Percentiles rank a stretch among this genome's conserved stretches.
phyloP scores from a whole-genome alignment of 1,139 yeast species.

The Hyphopichia buzzinii region DNA sequence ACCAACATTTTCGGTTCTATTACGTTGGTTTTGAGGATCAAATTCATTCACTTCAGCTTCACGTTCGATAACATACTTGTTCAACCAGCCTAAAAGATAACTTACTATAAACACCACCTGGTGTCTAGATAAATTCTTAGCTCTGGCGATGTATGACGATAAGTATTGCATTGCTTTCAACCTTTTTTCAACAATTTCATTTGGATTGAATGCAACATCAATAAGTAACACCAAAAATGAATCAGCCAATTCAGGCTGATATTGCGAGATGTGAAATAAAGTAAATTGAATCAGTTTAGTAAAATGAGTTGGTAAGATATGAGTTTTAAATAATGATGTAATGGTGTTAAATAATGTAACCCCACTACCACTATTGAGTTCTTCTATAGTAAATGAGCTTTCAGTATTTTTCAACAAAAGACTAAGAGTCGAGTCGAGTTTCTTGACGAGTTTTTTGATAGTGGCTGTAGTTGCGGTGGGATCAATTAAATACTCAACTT shows the following conservation, averaged over 20 bases:
- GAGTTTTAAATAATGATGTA: constrained; percentile 74
- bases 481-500: constrained; percentile 38
- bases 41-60: constrained; percentile 71
- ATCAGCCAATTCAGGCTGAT: constrained; percentile 79
- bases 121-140: constrained; percentile 63
- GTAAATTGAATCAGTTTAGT: constrained; percentile 88
- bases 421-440: constrained; percentile 67
- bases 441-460: constrained; percentile 56
- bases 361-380: constrained; percentile 60
- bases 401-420: constrained; percentile 53
- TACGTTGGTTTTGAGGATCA: constrained; percentile 14
- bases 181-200: constrained; percentile 69
- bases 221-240: constrained; percentile 79
- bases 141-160: constrained; percentile 89
- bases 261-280: constrained; percentile 78
- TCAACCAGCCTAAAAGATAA: constrained; percentile 79
- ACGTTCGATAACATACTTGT: constrained; percentile 75
- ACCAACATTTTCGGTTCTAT: constrained; percentile 27
- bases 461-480: constrained; percentile 47
- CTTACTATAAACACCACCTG: constrained; percentile 79
- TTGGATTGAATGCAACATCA: constrained; percentile 72
- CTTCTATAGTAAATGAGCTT: constrained; percentile 48
- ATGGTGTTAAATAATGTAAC: constrained; percentile 74
- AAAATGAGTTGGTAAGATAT: constrained; percentile 87
- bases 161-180: constrained; percentile 90